Evolutionary conservation across 2,329 filamentous ascomycete genomes (phyloP).

Genomic region (Emydomyces testavorans): DNA sequence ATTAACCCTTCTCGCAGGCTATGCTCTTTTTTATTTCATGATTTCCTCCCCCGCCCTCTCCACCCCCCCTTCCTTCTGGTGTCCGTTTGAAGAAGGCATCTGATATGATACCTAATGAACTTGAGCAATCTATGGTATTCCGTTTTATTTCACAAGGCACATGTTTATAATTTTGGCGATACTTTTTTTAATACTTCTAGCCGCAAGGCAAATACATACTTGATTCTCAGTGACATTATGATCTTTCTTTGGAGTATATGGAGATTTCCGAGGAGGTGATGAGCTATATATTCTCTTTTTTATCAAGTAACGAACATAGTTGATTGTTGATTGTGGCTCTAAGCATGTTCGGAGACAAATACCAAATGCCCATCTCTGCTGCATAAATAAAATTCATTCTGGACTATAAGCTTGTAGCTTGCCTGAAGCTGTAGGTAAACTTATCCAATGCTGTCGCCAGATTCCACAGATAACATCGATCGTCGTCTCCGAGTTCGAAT

Average conservation of each 20-base stretch:
- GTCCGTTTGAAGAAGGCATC: not conserved
- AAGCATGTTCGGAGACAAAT: too few species aligned
- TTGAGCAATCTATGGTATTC: not conserved
- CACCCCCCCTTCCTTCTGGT: not conserved
- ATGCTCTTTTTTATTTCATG: not conserved
- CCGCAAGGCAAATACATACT: not conserved
- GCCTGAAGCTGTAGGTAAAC: too few species aligned
- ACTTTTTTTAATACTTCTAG: not conserved
- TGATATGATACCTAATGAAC: constrained; percentile 2
- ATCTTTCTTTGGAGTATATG: too few species aligned
- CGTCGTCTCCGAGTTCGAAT: constrained; percentile 7
- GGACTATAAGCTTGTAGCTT: too few species aligned
- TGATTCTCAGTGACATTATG: too few species aligned
- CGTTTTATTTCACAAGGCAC: not conserved
- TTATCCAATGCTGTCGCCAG: constrained; percentile 2
- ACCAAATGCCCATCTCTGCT: too few species aligned
- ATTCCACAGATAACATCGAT: constrained; percentile 3
- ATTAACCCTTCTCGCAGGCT: not conserved
- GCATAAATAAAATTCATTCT: too few species aligned
- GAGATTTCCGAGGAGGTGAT: too few species aligned
- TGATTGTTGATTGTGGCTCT: too few species aligned
- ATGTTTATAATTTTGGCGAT: not conserved
- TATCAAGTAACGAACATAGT: too few species aligned
- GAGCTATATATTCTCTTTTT: too few species aligned
- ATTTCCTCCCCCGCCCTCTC: too few species aligned